Percentiles rank a stretch among this genome's conserved stretches.
These are phyloP conservation scores for Phytophthora foliorum DNA, from an alignment of 352 stramenopile genomes.

Conservation along the genomic window DNA sequence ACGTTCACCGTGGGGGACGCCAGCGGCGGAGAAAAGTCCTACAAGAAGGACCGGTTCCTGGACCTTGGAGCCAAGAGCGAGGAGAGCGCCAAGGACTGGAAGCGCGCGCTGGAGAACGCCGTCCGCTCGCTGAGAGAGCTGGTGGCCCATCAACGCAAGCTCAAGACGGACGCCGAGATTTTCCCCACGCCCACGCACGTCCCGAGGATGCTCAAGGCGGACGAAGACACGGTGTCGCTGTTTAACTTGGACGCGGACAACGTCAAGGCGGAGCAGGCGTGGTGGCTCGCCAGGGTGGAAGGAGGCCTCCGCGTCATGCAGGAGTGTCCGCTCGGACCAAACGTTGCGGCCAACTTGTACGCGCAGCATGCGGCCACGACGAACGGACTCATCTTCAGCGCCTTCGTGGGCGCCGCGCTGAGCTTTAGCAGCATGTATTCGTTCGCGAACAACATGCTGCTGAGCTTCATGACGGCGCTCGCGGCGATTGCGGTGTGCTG, in stretches of 20 bases:
- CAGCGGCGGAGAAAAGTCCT: slow-evolving; percentile 79
- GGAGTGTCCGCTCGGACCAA: slow-evolving; percentile 84
- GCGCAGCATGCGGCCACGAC: slow-evolving; percentile 83
- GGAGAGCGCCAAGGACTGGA: slow-evolving; percentile 84
- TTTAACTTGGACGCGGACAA: slow-evolving; percentile 91
- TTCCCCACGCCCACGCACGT: slow-evolving; percentile 76
- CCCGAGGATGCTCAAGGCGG: slow-evolving; percentile 73
- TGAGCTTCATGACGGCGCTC: slow-evolving; percentile 78
- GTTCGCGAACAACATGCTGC: slow-evolving; percentile 84
- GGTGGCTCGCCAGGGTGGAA: slow-evolving; percentile 87
- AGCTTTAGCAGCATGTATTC: slow-evolving; percentile 92
- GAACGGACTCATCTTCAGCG: slow-evolving; percentile 80
- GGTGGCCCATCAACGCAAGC: slow-evolving; percentile 75
- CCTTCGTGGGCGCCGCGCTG: slow-evolving; percentile 67
- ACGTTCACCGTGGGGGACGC: slow-evolving; percentile 79
- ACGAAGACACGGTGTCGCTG: slow-evolving; percentile 87
- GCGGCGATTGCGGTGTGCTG: slow-evolving; percentile 75
- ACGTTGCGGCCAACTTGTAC: slow-evolving; percentile 80
- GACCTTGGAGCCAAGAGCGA: slow-evolving; percentile 90
- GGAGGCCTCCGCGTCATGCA: slow-evolving; percentile 89
- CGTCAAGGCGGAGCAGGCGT: slow-evolving; percentile 83
- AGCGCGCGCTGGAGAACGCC: slow-evolving; percentile 80
- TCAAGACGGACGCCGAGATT: slow-evolving; percentile 81
- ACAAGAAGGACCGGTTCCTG: slow-evolving; percentile 91
- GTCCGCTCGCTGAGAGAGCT: slow-evolving; percentile 82